Conservation (phyloP, 768 basidiomycete species). For the Scleroderma citrinum region DNA sequence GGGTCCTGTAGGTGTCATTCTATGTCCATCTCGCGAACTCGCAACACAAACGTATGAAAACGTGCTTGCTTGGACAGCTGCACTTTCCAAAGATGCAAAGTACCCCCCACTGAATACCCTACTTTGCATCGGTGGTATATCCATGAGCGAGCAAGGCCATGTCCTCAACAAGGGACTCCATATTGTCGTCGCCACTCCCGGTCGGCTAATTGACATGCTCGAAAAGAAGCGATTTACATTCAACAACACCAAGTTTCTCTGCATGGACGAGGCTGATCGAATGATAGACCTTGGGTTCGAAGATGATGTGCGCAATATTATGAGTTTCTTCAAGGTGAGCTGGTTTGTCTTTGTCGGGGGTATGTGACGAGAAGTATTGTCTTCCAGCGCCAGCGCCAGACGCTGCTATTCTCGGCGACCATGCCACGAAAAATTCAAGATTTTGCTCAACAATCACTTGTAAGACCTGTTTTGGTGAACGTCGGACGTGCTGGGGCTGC, state of each 20-base stretch:
- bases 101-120: conserved; percentile 87
- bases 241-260: conserved; percentile 90
- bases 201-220: conserved; percentile 95
- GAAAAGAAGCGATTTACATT: conserved; percentile 93
- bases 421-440: conserved; percentile 99
- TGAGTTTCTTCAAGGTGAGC: conserved; percentile 96
- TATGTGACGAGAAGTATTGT: conserved; percentile 3
- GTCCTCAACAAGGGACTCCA: conserved; percentile 88
- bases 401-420: conserved; percentile 94
- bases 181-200: conserved; percentile 95
- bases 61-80: conserved; percentile 76
- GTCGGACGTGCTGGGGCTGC: conserved; percentile 98
- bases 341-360: not conserved
- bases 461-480: conserved; percentile 91
- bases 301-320: conserved; percentile 97
- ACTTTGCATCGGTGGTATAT: conserved; percentile 95
- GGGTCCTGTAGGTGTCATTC: conserved; percentile 93
- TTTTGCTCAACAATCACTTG: conserved; percentile 95
- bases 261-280: conserved; percentile 98
- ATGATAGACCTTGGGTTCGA: conserved; percentile 99
- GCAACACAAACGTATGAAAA: conserved; percentile 98
- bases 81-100: conserved; percentile 69
- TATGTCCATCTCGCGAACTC: conserved; percentile 95
- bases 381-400: conserved; percentile 87
- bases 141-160: conserved; percentile 96